Conservation (phyloP, 805 yeast genomes). For the Metschnikowia corniflorae region DNA sequence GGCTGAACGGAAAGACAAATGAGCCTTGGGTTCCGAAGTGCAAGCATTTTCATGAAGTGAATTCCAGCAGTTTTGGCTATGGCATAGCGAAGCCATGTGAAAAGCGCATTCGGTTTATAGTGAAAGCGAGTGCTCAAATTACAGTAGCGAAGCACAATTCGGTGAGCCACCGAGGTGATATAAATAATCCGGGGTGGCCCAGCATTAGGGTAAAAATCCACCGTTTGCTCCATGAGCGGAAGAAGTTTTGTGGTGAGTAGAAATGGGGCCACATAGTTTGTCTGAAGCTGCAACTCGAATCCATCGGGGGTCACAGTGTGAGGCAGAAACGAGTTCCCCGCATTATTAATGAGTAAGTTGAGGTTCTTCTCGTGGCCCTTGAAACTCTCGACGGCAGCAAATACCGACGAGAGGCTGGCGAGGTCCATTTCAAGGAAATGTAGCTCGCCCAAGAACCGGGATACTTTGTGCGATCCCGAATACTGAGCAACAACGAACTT, state of each 20-base stretch:
- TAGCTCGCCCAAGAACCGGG: constrained; percentile 47
- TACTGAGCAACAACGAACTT: constrained; percentile 21
- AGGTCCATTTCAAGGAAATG: constrained; percentile 55
- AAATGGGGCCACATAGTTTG: constrained; percentile 74
- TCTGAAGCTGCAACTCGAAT: constrained; percentile 77
- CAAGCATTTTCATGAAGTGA: constrained; percentile 63
- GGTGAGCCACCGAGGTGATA: constrained; percentile 65
- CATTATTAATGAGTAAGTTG: constrained; percentile 68
- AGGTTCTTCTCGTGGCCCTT: constrained; percentile 45
- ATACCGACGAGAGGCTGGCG: constrained; percentile 32
- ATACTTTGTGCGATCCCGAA: constrained; percentile 18
- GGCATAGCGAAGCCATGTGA: constrained; percentile 77
- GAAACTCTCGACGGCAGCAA: constrained; percentile 45
- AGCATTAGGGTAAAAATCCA: constrained; percentile 21
- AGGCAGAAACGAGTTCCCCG: constrained; percentile 81
- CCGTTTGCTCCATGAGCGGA: constrained; percentile 46
- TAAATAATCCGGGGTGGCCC: constrained; percentile 55
- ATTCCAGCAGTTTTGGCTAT: constrained; percentile 75
- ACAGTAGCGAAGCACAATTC: constrained; percentile 47
- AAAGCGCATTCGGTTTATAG: constrained; percentile 59
- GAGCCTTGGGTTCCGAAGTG: constrained; percentile 63
- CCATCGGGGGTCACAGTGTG: constrained; percentile 59
- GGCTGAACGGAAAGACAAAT: constrained; percentile 71
- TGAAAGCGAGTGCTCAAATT: constrained; percentile 48
- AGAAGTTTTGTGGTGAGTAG: constrained; percentile 60